phyloP scores from a whole-genome alignment of 2,329 filamentous ascomycete species.

The Fusarium paranaense region DNA sequence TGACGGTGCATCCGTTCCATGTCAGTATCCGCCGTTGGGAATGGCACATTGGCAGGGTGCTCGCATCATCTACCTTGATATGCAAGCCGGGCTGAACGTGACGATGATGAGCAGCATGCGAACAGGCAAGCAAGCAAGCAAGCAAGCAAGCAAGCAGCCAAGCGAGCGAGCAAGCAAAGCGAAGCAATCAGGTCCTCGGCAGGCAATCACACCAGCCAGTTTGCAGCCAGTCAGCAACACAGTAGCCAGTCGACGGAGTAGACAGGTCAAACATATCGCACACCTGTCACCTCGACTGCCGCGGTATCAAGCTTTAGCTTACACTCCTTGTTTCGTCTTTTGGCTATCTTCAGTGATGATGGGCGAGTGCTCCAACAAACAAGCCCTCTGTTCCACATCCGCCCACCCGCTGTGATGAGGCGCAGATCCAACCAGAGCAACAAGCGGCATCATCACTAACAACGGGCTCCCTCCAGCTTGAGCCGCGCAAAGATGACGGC shows the following conservation, averaged over 20 bases:
- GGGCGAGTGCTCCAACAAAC: slow-evolving; percentile 22
- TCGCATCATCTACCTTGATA: slow-evolving; percentile 4
- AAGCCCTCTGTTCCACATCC: slow-evolving; percentile 19
- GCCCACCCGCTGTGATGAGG: slow-evolving; percentile 4
- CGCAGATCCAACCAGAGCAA: slow-evolving; percentile 33
- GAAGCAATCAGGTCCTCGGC: slow-evolving; percentile 11
- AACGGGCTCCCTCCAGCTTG: slow-evolving; percentile 35
- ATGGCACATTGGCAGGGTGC: slow-evolving; percentile 7
- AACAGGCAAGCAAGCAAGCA: slow-evolving; percentile 10
- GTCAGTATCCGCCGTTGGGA: background rate
- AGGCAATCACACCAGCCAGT: slow-evolving; percentile 10
- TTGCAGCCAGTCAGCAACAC: slow-evolving; percentile 16
- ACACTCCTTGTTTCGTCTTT: slow-evolving; percentile 32
- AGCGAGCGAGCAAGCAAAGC: slow-evolving; percentile 4
- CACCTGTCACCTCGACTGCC: slow-evolving; percentile 5
- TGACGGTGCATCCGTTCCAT: background rate
- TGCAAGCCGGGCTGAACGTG: slow-evolving; percentile 27
- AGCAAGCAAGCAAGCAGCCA: background rate
- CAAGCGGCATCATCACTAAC: slow-evolving; percentile 19
- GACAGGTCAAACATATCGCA: slow-evolving; percentile 9
- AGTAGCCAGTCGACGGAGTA: slow-evolving; percentile 4
- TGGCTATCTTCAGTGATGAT: slow-evolving; percentile 17
- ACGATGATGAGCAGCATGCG: slow-evolving; percentile 18
- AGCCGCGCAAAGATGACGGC: slow-evolving; percentile 15
- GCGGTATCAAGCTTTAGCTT: slow-evolving; percentile 26